Percentiles rank a stretch among this genome's conserved stretches.
These are phyloP conservation scores for Penicillium sp. DNA, from an alignment of 2,329 filamentous ascomycete genomes.

Conservation along the genomic window DNA sequence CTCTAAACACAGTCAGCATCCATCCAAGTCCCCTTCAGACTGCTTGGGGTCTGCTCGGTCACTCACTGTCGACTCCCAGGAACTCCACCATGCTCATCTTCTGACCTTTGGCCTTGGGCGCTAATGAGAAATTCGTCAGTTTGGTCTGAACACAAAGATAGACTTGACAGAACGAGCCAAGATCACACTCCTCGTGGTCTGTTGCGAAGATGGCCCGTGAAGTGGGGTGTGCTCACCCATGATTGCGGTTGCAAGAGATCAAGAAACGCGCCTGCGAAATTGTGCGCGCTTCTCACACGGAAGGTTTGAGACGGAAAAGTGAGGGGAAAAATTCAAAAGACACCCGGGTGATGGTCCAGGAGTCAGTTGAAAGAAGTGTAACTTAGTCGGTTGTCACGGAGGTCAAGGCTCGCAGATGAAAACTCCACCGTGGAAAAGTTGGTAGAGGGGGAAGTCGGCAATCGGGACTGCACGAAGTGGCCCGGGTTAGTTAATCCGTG, in stretches of 20 bases:
- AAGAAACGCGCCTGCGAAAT: constrained; percentile 43
- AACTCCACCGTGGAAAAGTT: constrained; percentile 28
- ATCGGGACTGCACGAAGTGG: constrained; percentile 30
- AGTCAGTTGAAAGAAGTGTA: constrained; percentile 14
- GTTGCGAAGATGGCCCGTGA: background rate
- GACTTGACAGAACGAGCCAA: constrained; percentile 1
- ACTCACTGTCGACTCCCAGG: constrained; percentile 86
- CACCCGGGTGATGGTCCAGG: constrained; percentile 22
- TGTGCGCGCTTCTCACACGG: constrained; percentile 44
- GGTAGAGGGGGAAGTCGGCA: constrained; percentile 31
- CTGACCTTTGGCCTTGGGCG: constrained; percentile 90
- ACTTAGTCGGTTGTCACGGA: constrained; percentile 23
- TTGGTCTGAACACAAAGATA: constrained; percentile 48
- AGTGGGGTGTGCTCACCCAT: constrained; percentile 52
- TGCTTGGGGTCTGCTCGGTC: background rate
- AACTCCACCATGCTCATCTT: constrained; percentile 98
- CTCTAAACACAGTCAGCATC: constrained; percentile 48
- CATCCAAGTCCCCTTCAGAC: constrained; percentile 8
- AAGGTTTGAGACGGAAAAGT: constrained; percentile 19
- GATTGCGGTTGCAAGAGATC: constrained; percentile 56
- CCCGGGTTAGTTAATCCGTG: constrained; percentile 41
- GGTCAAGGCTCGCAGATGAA: constrained; percentile 19
- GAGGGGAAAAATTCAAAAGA: constrained; percentile 20
- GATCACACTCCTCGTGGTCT: background rate
- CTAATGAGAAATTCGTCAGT: constrained; percentile 51